Base-by-base conservation (phyloP, 441 rosid genomes). In the Adansonia madagascariensis region DNA sequence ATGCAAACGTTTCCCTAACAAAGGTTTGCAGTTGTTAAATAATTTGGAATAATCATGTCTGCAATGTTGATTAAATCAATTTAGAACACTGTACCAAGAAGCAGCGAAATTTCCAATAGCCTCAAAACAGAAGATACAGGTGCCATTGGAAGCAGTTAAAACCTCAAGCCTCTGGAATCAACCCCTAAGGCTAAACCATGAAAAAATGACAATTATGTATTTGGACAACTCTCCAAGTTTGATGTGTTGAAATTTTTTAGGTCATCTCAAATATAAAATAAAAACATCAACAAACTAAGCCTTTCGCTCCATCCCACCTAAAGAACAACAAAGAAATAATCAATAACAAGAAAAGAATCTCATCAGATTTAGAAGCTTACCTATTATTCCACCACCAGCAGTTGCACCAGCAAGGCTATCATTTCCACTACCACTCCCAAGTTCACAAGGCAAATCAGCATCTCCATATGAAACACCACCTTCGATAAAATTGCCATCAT, bases 341-440 rank as follows among this genome's bases (percentile, higher is more conserved):
- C n/a, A 35, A 53, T 35, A 75, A 61, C 15, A 79, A 49, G 12
- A 67, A 41, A 27, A 52, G 63, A 18, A 75, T 24, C 15, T 64
- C 50, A 73, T 66, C 68, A 69, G 8, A 57, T 49, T 41, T 41
- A 83, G 49, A 79, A 73, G 62, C 88, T 86, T 82, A 92, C 98
- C 97, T 80, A 94, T 85, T 67, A 94, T 89, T 80, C 98, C 98
- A 75, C 97, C 98, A 77, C 98, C 98, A 63, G 95, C 86, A 75
- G 92, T 91, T 73, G 94, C 82, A 71, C 94, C 92, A 10, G 86
- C 81, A 20, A 89, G 89, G 64, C 86, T 91, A 71, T 87, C 88
- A 76, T 90, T 84, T 80, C 98, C 98, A 84, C 97, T 94, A 74
- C 98, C 98, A 72, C 98, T 94, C 18, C 98, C 98, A 84, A 94